A percentile compares a stretch with the other conserved stretches of the same genome.
Evolutionary conservation across 2,329 filamentous ascomycete genomes (phyloP).

Genomic region (Paraphoma sp.): DNA sequence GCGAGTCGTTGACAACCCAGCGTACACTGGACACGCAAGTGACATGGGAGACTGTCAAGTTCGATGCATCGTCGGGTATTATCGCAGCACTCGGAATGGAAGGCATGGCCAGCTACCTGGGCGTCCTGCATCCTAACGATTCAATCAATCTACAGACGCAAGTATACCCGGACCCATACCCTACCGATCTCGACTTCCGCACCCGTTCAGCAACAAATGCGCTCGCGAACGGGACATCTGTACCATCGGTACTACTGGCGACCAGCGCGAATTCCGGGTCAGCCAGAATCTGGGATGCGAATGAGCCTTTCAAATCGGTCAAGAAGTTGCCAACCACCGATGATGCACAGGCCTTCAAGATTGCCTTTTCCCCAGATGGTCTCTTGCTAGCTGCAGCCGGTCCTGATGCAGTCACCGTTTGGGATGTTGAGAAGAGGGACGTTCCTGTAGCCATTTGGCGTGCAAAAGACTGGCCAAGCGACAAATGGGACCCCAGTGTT

Average conservation of each 20-base stretch:
- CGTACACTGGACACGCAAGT: slow-evolving; percentile 40
- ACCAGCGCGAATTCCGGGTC: slow-evolving; percentile 51
- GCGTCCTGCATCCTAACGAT: slow-evolving; percentile 44
- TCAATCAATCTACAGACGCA: slow-evolving; percentile 40
- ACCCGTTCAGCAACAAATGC: slow-evolving; percentile 22
- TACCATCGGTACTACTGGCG: slow-evolving; percentile 44
- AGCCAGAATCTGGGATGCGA: slow-evolving; percentile 50
- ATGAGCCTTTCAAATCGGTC: slow-evolving; percentile 42
- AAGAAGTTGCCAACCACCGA: slow-evolving; percentile 39
- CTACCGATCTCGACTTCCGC: slow-evolving; percentile 52
- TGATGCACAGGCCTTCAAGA: slow-evolving; percentile 46
- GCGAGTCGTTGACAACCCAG: slow-evolving; percentile 31
- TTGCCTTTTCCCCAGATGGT: slow-evolving; percentile 55
- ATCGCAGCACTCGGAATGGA: slow-evolving; percentile 43
- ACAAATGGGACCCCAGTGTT: slow-evolving; percentile 40
- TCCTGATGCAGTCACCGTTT: slow-evolving; percentile 54
- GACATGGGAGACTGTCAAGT: slow-evolving; percentile 49
- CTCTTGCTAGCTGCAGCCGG: slow-evolving; percentile 53
- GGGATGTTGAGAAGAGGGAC: slow-evolving; percentile 47
- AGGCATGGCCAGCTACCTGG: slow-evolving; percentile 36
- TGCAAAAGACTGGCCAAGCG: slow-evolving; percentile 30
- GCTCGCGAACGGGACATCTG: slow-evolving; percentile 24
- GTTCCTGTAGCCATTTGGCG: slow-evolving; percentile 46
- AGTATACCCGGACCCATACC: slow-evolving; percentile 42
- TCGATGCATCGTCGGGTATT: slow-evolving; percentile 50